Evolutionary conservation across 305 asterid genomes (phyloP).

Genomic region (Fraxinus sp.): DNA sequence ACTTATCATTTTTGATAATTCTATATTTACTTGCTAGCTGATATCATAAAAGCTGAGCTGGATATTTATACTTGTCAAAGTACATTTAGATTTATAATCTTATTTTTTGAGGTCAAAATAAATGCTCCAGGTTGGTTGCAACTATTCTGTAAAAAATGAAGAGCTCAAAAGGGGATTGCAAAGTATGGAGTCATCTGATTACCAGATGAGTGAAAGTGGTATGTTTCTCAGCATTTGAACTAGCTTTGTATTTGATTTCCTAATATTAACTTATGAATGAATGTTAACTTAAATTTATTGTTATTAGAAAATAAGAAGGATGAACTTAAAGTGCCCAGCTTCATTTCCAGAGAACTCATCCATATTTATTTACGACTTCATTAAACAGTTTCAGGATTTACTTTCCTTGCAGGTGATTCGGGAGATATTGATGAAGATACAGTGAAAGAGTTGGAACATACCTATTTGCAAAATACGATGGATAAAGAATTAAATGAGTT

Average conservation of each 20-base stretch:
- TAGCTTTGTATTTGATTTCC: slow-evolving; percentile 5
- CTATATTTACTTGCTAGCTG: not conserved
- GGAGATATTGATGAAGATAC: slow-evolving; percentile 87
- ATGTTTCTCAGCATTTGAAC: slow-evolving; percentile 29
- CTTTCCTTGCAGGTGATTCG: slow-evolving; percentile 63
- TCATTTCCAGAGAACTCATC: not conserved
- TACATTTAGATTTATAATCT: slow-evolving; percentile 14
- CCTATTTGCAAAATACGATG: slow-evolving; percentile 84
- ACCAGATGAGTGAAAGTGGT: slow-evolving; percentile 91
- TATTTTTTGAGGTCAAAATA: slow-evolving; percentile 12
- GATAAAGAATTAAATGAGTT: slow-evolving; percentile 88
- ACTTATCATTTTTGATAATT: not conserved
- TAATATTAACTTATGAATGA: slow-evolving; percentile 1
- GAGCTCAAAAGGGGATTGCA: slow-evolving; percentile 91
- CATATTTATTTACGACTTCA: not conserved
- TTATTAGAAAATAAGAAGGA: not conserved
- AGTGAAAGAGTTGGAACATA: slow-evolving; percentile 92
- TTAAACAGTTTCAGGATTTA: slow-evolving; percentile 14
- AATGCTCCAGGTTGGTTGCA: slow-evolving; percentile 48
- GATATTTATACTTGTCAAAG: not conserved
- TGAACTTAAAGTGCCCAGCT: not conserved
- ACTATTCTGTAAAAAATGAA: slow-evolving; percentile 61
- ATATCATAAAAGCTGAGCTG: not conserved
- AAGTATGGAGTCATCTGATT: slow-evolving; percentile 87
- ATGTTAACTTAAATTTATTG: not conserved